Conservation (phyloP, 2,329 filamentous ascomycete genomes). For the Zasmidium angulare region DNA sequence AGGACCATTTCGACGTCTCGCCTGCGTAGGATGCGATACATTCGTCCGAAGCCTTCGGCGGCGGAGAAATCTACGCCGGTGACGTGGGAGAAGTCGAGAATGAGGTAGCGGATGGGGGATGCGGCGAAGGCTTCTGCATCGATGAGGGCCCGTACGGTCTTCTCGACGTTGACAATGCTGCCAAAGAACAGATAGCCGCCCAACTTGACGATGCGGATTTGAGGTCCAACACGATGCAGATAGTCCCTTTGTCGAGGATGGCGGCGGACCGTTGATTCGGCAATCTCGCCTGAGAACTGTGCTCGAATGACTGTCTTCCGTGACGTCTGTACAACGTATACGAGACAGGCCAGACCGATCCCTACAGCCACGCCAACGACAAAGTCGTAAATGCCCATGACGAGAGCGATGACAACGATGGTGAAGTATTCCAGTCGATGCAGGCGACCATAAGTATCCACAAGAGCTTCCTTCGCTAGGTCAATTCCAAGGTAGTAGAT, state of each 20-base stretch:
- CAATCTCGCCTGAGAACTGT: slow-evolving; percentile 84
- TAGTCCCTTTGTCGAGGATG: slow-evolving; percentile 88
- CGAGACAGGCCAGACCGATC: slow-evolving; percentile 86
- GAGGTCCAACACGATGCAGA: slow-evolving; percentile 77
- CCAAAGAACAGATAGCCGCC: slow-evolving; percentile 97
- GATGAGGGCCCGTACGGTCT: slow-evolving; percentile 77
- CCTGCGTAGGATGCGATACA: slow-evolving; percentile 77
- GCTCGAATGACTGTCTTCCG: slow-evolving; percentile 84
- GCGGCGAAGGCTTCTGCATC: slow-evolving; percentile 76
- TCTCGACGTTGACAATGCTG: slow-evolving; percentile 93
- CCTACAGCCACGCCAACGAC: slow-evolving; percentile 91
- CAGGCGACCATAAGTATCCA: slow-evolving; percentile 84
- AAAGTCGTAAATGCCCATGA: slow-evolving; percentile 97
- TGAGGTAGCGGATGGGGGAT: slow-evolving; percentile 81
- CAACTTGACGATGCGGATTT: slow-evolving; percentile 89
- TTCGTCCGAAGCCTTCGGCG: slow-evolving; percentile 89
- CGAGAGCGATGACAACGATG: slow-evolving; percentile 81
- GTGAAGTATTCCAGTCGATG: slow-evolving; percentile 87
- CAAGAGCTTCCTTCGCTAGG: slow-evolving; percentile 81
- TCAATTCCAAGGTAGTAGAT: slow-evolving; percentile 96
- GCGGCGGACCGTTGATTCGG: slow-evolving; percentile 86
- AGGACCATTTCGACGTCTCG: slow-evolving; percentile 79
- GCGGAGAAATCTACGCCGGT: slow-evolving; percentile 94
- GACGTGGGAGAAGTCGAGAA: slow-evolving; percentile 86
- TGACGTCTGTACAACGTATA: slow-evolving; percentile 88